Evolutionary conservation across 805 yeast genomes (phyloP).

Genomic region (Yamadazyma phyllophila): DNA sequence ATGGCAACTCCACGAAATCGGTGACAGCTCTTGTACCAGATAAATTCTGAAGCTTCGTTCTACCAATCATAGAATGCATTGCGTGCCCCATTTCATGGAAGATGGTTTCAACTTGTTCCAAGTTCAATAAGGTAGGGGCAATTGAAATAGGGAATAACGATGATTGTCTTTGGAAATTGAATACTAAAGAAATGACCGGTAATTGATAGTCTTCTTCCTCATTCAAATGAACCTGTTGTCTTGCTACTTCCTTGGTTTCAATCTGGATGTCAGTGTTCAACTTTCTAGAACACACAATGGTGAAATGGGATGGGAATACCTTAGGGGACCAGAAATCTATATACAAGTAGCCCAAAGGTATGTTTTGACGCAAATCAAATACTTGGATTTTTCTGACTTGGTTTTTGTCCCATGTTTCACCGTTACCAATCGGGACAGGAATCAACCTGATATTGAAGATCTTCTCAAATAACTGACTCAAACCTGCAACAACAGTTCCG

Average conservation of each 20-base stretch:
- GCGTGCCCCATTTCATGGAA: constrained; percentile 99
- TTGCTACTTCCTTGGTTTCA: constrained; percentile 24
- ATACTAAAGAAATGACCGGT: constrained; percentile 86
- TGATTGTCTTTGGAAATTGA: constrained; percentile 59
- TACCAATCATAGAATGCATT: constrained; percentile 94
- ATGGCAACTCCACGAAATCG: constrained; percentile 95
- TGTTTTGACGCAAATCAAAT: constrained; percentile 51
- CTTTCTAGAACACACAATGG: constrained; percentile 89
- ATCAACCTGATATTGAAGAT: constrained; percentile 77
- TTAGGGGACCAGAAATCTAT: constrained; percentile 81
- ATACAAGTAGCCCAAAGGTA: constrained; percentile 75
- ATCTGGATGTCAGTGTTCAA: constrained; percentile 50
- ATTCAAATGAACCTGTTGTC: constrained; percentile 30
- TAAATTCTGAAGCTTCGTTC: constrained; percentile 84
- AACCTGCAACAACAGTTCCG: constrained; percentile 82
- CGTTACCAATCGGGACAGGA: constrained; percentile 59
- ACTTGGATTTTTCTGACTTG: constrained; percentile 84
- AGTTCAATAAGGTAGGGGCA: constrained; percentile 55
- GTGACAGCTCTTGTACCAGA: constrained; percentile 95
- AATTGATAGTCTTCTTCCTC: constrained; percentile 63
- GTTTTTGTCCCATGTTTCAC: constrained; percentile 80
- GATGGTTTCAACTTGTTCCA: constrained; percentile 85
- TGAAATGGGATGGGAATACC: constrained; percentile 91
- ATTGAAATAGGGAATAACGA: constrained; percentile 1
- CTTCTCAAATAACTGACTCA: constrained; percentile 63